Conservation (phyloP, 179 eudicot genomes). For the Amaranthus tricolor region DNA sequence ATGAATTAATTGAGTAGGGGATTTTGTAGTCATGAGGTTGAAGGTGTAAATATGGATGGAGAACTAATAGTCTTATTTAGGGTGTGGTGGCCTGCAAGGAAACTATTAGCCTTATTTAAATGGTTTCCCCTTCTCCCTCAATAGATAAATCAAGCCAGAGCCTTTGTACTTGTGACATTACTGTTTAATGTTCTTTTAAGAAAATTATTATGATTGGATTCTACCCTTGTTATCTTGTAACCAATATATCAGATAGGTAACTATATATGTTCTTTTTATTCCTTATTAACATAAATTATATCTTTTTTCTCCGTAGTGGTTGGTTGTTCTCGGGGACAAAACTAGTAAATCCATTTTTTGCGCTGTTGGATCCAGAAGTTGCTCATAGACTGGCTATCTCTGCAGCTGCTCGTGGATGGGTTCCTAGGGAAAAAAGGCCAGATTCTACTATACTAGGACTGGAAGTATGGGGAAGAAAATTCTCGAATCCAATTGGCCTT, state of each 20-base stretch:
- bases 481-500: conserved; percentile 91
- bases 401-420: conserved; percentile 98
- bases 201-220: background rate
- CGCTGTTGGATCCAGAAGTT: conserved; percentile 86
- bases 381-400: conserved; percentile 80
- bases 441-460: conserved; percentile 74
- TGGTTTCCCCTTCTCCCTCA: background rate
- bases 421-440: conserved; percentile 89
- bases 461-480: conserved; percentile 97
- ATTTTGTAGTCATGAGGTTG: background rate
- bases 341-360: conserved; percentile 92
- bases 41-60: no score
- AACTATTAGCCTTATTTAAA: no score
- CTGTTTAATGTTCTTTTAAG: background rate
- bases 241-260: no score
- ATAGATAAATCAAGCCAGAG: no score
- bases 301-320: conserved; percentile 59
- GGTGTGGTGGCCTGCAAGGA: no score
- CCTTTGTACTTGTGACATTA: background rate
- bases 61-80: background rate
- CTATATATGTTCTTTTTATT: conserved; percentile 4
- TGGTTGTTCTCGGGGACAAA: conserved; percentile 97
- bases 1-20: no score
- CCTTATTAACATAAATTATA: conserved; percentile 9
- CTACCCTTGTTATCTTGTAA: no score